These are phyloP conservation scores for Rhodotorula kratochvilovae DNA, from an alignment of 768 basidiomycete species.

Conservation along the genomic window DNA sequence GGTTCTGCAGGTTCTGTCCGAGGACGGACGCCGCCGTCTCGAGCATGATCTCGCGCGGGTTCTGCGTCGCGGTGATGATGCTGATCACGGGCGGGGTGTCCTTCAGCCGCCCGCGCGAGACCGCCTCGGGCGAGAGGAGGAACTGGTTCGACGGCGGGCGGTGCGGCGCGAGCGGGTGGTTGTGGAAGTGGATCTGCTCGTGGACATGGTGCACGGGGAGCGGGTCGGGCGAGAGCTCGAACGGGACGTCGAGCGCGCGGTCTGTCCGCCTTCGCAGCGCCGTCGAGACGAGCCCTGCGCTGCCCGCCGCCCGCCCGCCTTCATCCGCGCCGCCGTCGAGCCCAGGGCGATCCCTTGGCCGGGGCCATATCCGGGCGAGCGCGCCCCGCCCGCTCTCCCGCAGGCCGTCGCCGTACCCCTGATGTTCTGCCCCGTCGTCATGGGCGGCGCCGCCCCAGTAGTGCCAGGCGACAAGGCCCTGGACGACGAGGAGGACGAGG, in stretches of 20 bases:
- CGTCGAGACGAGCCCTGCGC: neutral
- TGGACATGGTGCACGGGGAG: constrained; percentile 30
- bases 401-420: too few species aligned
- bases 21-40: constrained; percentile 32
- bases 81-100: constrained; percentile 26
- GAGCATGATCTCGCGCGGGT: constrained; percentile 28
- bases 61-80: constrained; percentile 40
- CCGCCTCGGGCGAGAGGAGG: constrained; percentile 24
- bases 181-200: constrained; percentile 25
- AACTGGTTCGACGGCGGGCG: constrained; percentile 36
- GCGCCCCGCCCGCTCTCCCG: too few species aligned
- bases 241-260: constrained; percentile 9
- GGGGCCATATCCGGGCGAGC: neutral
- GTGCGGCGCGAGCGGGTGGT: constrained; percentile 25
- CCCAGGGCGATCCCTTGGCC: neutral
- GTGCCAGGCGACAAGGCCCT: constrained; percentile 11
- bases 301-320: neutral
- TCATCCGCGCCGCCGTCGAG: too few species aligned
- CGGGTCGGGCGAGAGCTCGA: constrained; percentile 26
- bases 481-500: constrained; percentile 15
- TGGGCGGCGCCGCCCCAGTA: constrained; percentile 8
- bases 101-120: constrained; percentile 3
- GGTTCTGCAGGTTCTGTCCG: constrained; percentile 36
- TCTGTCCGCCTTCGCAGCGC: neutral
- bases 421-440: constrained; percentile 1